Base-by-base conservation (phyloP, 176 grass and related monocot genomes). In the Eleusine indica region DNA sequence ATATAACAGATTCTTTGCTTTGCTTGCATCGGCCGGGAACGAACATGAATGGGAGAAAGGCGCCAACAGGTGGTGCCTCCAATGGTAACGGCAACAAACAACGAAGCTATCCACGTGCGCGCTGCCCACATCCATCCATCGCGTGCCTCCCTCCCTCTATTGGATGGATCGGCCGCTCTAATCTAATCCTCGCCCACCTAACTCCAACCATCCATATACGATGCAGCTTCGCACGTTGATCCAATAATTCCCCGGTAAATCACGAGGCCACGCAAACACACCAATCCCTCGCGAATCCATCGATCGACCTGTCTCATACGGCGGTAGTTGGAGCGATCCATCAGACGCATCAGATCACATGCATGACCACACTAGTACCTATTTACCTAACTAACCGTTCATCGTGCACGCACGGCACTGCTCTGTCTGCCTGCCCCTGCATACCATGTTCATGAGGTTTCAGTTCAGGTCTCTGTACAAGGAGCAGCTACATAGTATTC, bases 281-380 rank as follows among this genome's bases (percentile, higher is more conserved):
- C 44, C 7, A 35, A 35, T 47, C 11, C 44, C 44, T 47, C 13
- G 42, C 42, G 42, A 43, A 10, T 22, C 2, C 0, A 10, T 35
- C 30, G 13, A 15, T 28, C 21, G 8, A 43, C 46, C 51, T 53
- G 51, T 53, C 46, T 2, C 39, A 42, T 18, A 40, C 39, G 18
- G 22, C 13, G 68, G 81, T 83, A 43, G 81, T 75, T 42, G 72
- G 56, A 61, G 49, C 7, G 71, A 61, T 21, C 71, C 73, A 76
- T 83, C 62, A 0, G 32, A 28, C 62, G 72, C 72, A 76, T 76
- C 82, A 68, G 56, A 75, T 84, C 82, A 76, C 82, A 68, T 57
- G 82, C 49, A 30, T 11, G 18, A 10, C 43, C 61, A n/a, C 62
- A 1, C 12, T 6, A 49, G 2, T 10, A 40, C 1, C 3, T 69